phyloP scores from a whole-genome alignment of 2,329 filamentous ascomycete species.

The Colletotrichum sp. region DNA sequence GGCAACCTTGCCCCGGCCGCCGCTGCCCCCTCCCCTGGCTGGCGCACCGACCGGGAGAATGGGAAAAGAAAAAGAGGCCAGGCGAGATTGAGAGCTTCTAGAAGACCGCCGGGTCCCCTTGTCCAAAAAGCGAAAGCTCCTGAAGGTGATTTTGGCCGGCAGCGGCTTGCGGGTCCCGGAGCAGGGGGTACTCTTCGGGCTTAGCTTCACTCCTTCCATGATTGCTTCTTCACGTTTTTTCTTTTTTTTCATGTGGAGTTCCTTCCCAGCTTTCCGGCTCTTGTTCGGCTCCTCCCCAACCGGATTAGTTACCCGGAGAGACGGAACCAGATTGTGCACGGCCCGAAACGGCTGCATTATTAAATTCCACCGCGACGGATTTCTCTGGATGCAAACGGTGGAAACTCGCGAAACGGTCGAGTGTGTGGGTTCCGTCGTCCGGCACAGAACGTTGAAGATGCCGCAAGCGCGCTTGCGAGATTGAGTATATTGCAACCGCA shows the following conservation, averaged over 20 bases:
- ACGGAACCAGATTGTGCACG: not conserved
- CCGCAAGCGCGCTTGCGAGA: not conserved
- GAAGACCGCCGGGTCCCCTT: conserved; percentile 1
- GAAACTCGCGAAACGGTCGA: not conserved
- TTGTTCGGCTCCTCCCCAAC: conserved; percentile 3
- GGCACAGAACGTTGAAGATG: not conserved
- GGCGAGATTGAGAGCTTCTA: conserved; percentile 3
- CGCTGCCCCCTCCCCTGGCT: not conserved
- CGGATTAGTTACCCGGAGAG: conserved; percentile 1
- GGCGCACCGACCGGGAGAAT: conserved; percentile 1
- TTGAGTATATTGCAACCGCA: not conserved
- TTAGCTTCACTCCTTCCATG: not conserved
- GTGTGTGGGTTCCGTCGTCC: not conserved
- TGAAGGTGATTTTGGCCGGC: conserved; percentile 3
- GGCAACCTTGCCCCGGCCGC: not conserved
- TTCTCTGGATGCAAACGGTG: conserved; percentile 2
- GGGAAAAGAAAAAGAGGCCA: not conserved
- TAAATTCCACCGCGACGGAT: not conserved
- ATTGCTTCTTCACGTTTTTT: not conserved
- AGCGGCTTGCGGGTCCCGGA: conserved; percentile 8
- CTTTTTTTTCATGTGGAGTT: not conserved
- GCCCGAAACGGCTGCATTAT: not conserved
- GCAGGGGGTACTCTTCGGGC: not conserved
- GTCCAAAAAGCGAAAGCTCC: not conserved
- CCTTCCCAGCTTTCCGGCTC: not conserved